Conservation (phyloP, 768 basidiomycete genomes). For the Zangia roseola region DNA sequence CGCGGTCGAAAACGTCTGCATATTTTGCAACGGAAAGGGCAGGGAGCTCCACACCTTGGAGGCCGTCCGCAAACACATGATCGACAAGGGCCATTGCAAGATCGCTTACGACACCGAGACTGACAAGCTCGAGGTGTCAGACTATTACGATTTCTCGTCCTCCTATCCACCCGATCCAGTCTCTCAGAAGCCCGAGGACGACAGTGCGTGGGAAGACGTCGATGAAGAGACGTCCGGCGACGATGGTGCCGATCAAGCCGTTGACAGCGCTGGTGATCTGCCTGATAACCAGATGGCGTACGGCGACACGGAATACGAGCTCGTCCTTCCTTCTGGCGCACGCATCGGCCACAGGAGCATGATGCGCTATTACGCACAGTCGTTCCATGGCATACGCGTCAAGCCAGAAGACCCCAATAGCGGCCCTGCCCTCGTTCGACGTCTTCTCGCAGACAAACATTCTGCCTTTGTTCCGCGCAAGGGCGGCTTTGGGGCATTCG, state of each 20-base stretch:
- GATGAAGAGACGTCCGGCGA: conserved; percentile 36
- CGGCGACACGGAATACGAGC: conserved; percentile 80
- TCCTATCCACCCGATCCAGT: conserved; percentile 62
- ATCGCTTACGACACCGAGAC: conserved; percentile 81
- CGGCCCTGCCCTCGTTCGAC: conserved; percentile 73
- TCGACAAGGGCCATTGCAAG: conserved; percentile 95
- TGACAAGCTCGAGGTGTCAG: conserved; percentile 84
- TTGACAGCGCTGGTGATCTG: conserved; percentile 28
- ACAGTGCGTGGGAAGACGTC: conserved; percentile 37
- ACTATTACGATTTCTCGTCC: conserved; percentile 87
- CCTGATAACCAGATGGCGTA: conserved; percentile 62
- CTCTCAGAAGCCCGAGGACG: conserved; percentile 31
- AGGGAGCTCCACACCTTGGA: conserved; percentile 81
- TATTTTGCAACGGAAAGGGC: conserved; percentile 83
- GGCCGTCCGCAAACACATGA: conserved; percentile 93
- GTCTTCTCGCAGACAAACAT: conserved; percentile 78
- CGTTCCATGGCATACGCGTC: conserved; percentile 50
- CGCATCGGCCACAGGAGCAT: conserved; percentile 91
- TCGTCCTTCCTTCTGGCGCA: conserved; percentile 89
- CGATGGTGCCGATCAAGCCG: conserved; percentile 23
- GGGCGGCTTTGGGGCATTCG: conserved; percentile 87
- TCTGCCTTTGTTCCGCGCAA: conserved; percentile 79
- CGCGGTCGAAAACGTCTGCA: conserved; percentile 88
- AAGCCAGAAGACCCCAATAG: conserved; percentile 64
- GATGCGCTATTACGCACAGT: conserved; percentile 84